These are phyloP conservation scores for Beta corolliflora DNA, from an alignment of 179 eudicot species.

Conservation along the genomic window DNA sequence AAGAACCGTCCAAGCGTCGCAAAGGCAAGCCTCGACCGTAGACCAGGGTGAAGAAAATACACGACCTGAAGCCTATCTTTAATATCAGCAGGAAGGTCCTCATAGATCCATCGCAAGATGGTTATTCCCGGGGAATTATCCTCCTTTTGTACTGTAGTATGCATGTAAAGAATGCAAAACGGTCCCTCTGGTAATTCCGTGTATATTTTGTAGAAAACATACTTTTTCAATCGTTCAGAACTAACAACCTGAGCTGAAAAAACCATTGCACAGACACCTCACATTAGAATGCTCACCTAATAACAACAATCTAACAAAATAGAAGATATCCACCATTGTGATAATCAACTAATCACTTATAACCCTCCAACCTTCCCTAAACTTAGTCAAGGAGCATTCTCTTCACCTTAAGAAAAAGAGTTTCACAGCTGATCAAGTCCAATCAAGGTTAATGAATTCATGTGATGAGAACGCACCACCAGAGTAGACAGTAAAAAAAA, in stretches of 20 bases:
- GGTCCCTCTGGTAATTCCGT: slow-evolving; percentile 81
- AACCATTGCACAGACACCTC: neutral
- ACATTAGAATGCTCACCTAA: neutral
- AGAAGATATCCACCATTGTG: neutral
- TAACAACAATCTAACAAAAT: neutral
- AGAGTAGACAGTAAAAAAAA: too few relatives aligned
- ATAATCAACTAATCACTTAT: neutral
- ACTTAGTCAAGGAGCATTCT: neutral
- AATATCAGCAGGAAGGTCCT: slow-evolving; percentile 72
- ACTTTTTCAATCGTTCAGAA: slow-evolving; percentile 79
- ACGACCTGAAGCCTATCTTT: slow-evolving; percentile 90
- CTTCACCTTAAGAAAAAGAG: too few relatives aligned
- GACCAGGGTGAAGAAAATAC: slow-evolving; percentile 93
- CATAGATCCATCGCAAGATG: slow-evolving; percentile 92
- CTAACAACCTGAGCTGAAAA: slow-evolving; percentile 68
- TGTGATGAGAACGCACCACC: too few relatives aligned
- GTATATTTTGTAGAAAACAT: slow-evolving; percentile 67
- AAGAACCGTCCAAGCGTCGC: slow-evolving; percentile 93
- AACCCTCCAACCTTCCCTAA: neutral
- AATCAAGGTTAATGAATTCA: too few relatives aligned
- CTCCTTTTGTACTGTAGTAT: slow-evolving; percentile 78
- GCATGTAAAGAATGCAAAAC: slow-evolving; percentile 80
- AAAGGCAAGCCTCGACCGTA: slow-evolving; percentile 83
- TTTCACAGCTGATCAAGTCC: too few relatives aligned
- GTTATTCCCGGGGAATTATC: slow-evolving; percentile 91